Evolutionary conservation across 2,329 filamentous ascomycete genomes (phyloP).

Genomic region (Lomentospora prolificans): DNA sequence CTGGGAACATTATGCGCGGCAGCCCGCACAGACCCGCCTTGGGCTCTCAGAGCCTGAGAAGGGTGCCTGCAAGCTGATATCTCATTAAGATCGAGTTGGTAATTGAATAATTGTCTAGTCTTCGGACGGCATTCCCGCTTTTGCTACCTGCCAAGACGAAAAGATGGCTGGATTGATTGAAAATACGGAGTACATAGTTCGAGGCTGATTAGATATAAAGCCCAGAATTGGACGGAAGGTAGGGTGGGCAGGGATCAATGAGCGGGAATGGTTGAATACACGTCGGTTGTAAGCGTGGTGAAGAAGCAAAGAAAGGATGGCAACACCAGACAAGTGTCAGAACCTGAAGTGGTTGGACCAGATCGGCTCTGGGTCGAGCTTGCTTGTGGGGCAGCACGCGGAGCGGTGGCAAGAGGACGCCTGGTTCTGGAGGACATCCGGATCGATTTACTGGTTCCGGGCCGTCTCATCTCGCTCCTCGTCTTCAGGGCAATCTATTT

Average conservation of each 20-base stretch:
- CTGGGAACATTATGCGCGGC: not conserved
- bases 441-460: not conserved
- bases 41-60: not conserved
- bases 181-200: no score
- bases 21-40: not conserved
- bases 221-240: no score
- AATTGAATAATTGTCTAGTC: no score
- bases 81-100: no score
- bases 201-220: no score
- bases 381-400: not conserved
- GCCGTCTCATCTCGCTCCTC: not conserved
- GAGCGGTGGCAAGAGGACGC: not conserved
- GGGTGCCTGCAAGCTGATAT: no score
- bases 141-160: no score
- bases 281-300: not conserved
- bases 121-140: no score
- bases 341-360: not conserved
- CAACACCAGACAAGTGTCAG: not conserved
- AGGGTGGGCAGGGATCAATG: not conserved
- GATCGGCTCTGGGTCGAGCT: not conserved
- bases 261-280: not conserved
- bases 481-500: not conserved
- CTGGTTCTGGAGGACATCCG: no score
- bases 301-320: not conserved
- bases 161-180: no score